A percentile compares a stretch with the other conserved stretches of the same genome.
Conservation (phyloP, 768 basidiomycete genomes). For the Daedalea quercina region DNA sequence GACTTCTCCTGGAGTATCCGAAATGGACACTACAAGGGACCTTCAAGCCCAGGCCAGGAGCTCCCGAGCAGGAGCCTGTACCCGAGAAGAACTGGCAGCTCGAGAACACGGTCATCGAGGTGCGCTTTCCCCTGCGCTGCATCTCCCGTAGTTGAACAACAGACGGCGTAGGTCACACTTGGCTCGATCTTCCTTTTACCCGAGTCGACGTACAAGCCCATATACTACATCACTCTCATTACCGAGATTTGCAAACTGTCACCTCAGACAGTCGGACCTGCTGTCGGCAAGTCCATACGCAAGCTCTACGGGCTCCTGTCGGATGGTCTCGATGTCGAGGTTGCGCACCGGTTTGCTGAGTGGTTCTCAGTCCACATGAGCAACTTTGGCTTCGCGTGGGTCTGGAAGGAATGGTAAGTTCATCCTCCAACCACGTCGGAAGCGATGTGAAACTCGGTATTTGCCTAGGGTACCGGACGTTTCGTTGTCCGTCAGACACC, state of each 20-base stretch:
- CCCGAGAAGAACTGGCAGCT: conserved; percentile 74
- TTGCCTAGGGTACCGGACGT: conserved; percentile 78
- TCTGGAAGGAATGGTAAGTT: conserved; percentile 99
- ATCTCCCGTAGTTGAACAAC: not conserved
- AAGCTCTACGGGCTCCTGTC: conserved; percentile 76
- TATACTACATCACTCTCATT: conserved; percentile 85
- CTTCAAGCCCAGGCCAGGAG: conserved; percentile 74
- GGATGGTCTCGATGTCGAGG: conserved; percentile 82
- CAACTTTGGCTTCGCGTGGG: conserved; percentile 97
- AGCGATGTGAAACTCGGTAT: not conserved
- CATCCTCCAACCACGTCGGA: conserved; percentile 1
- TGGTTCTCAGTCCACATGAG: conserved; percentile 98
- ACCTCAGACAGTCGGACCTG: conserved; percentile 87
- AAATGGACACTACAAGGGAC: conserved; percentile 80
- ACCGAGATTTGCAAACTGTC: conserved; percentile 95
- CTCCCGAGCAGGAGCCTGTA: conserved; percentile 41
- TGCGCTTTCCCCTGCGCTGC: conserved; percentile 21
- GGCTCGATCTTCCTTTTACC: conserved; percentile 73
- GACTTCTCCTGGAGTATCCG: conserved; percentile 78
- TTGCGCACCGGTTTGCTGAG: conserved; percentile 76
- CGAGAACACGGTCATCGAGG: conserved; percentile 86
- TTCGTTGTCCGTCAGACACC: conserved; percentile 64
- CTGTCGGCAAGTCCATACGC: conserved; percentile 92
- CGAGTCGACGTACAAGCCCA: conserved; percentile 62
- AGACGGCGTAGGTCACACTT: conserved; percentile 54